Evolutionary conservation across 139 green algal species (phyloP), one percentile per base, ranked within the genome.

Genomic region (Picochlorum sp.): DNA sequence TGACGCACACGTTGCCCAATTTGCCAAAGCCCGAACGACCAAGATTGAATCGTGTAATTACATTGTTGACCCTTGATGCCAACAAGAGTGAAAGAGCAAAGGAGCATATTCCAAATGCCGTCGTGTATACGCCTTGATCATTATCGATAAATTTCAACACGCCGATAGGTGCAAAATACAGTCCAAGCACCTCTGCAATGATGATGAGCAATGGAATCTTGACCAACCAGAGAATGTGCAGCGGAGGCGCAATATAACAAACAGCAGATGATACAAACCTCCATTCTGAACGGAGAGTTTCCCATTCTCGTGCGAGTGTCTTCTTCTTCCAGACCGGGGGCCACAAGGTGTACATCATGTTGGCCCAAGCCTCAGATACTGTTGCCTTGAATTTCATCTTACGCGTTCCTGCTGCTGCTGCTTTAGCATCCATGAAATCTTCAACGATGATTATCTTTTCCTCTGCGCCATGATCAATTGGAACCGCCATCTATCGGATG

Each of bases 121-220:
- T 54, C 6, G 47, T 54, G 11, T 54, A 54, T 21, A 54, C 47
- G 1, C 47, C 47, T 7, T 54, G 47, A 54, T 54, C 47, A 20
- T 54, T 54, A 21, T 54, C 47, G 13, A 54, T 21, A 54, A 54
- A 54, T 54, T 1, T 18, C 47, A 54, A 20, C 11, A 54, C 47
- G 11, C 15, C 47, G 24, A 54, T 54, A 54, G 47, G 47, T 18
- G 47, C 47, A 54, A 54, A 54, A 54, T 26, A 54, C n/a, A 54
- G 23, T 21, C 47, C 47, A 54, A 54, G 47, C 47, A 54, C 47
- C 15, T 54, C 47, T 54, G 8, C 47, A 54, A 54, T 54, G 2
- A 54, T 13, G 2, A 54, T 20, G 1, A 54, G 47, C 47, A 54
- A 21, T 20, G 47, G 47, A 54, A 54, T 26, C n/a, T 54, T 54